Evolutionary conservation across 179 eudicot genomes (phyloP), one percentile per base, ranked within the genome.

Genomic region (Silene noctiflora): DNA sequence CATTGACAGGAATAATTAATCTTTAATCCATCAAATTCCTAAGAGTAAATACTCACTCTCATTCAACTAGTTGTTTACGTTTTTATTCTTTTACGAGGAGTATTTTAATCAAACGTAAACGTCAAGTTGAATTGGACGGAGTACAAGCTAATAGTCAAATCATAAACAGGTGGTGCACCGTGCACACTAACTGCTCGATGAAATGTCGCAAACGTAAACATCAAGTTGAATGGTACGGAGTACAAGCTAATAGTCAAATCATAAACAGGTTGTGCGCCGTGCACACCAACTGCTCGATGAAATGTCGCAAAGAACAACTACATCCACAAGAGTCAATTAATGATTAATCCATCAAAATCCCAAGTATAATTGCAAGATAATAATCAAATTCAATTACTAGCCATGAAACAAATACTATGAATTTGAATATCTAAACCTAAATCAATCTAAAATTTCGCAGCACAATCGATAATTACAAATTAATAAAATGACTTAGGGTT

Each of bases 151-250:
- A 35, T 35, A 35, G 42, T 35, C 42, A 35, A 35, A 35, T 35
- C 42, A 35, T 35, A 35, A 35, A 35, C 9, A 35, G 42, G 42
- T 33, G 9, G 42, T 7, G 42, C 42, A 35, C 9, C 8, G 11
- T 63, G 82, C 78, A 75, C 67, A 70, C 82, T 67, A 80, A 22
- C 33, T 55, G 51, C 69, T 78, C 48, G 82, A 75, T 20, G 59
- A 22, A 82, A 83, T 72, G 75, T 69, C 79, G 13, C 77, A 10
- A 65, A 65, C 7, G 5, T 33, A 67, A 67, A 8, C 24, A 35
- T 6, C 13, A 17, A 53, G 19, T 35, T 35, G 42, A 35, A 35
- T 3, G 8, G 42, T 1, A 35, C 42, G 42, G 42, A 35, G 9
- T 35, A 35, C 9, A 35, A 35, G 42, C 42, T 35, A 35, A 35